Conservation (phyloP, 2,329 filamentous ascomycete genomes). For the Intubia oerlemansii region DNA sequence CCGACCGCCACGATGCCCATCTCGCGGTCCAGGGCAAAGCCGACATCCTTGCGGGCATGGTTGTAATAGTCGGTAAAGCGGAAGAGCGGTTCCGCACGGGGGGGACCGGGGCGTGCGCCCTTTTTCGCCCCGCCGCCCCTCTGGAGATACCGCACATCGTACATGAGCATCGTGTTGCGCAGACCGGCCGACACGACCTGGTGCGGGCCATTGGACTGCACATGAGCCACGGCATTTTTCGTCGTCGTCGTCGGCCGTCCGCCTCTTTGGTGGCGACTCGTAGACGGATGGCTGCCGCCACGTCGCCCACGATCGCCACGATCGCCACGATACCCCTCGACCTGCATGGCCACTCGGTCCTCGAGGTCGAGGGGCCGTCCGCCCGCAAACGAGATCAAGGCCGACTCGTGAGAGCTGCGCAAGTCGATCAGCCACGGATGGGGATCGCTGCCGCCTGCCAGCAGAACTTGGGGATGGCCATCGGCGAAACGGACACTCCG, state of each 20-base stretch:
- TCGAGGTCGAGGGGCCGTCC: too few relatives aligned
- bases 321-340: too few relatives aligned
- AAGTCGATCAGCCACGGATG: conserved; percentile 23
- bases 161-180: conserved; percentile 26
- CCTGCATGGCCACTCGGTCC: too few relatives aligned
- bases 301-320: too few relatives aligned
- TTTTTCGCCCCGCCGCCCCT: not conserved
- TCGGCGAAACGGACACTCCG: too few relatives aligned
- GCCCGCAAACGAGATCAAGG: too few relatives aligned
- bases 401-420: too few relatives aligned
- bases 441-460: conserved; percentile 26
- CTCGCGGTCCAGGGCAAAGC: conserved; percentile 29
- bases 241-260: too few relatives aligned
- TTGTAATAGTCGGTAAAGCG: conserved; percentile 29
- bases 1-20: conserved; percentile 29
- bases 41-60: conserved; percentile 14
- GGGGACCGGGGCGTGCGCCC: not conserved
- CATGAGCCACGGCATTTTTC: conserved; percentile 21
- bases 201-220: conserved; percentile 25
- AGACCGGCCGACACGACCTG: conserved; percentile 32
- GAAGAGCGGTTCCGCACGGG: conserved; percentile 18
- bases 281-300: too few relatives aligned
- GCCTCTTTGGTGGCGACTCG: too few relatives aligned
- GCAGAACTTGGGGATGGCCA: conserved; percentile 19
- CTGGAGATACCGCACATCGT: conserved; percentile 31